These are phyloP conservation scores for Canna indica DNA, from an alignment of 176 grass and related monocot species.

Conservation along the genomic window DNA sequence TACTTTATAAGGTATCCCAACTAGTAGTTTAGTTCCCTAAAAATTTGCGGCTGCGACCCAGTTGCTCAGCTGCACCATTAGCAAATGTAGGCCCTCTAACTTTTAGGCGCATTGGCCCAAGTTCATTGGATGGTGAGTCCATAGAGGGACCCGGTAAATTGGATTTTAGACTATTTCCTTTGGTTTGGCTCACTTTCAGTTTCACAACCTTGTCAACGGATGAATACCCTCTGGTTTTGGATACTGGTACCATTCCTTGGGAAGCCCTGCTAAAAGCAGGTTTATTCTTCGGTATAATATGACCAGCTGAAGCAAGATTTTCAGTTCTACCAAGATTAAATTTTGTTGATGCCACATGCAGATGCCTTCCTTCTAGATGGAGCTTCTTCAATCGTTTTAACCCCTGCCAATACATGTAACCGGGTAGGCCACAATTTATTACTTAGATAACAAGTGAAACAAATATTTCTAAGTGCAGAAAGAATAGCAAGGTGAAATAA, in stretches of 20 bases:
- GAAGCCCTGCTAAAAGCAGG: background rate
- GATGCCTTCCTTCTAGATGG: conserved; percentile 25
- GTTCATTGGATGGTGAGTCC: background rate
- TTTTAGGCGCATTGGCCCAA: background rate
- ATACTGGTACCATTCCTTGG: background rate
- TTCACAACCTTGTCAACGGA: background rate
- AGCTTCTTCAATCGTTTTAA: conserved; percentile 81
- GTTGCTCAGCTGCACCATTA: background rate
- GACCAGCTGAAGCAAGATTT: background rate
- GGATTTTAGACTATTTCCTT: background rate
- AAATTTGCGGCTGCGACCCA: background rate
- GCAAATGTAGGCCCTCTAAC: background rate
- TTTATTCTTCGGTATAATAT: too few relatives aligned
- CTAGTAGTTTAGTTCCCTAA: background rate
- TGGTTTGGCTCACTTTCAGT: background rate
- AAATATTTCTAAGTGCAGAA: background rate
- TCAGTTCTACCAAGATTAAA: background rate
- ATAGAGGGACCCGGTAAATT: background rate
- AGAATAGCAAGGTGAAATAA: background rate
- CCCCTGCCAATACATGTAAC: conserved; percentile 35
- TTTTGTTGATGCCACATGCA: conserved; percentile 14
- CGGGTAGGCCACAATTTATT: conserved; percentile 5
- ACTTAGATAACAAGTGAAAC: conserved; percentile 14
- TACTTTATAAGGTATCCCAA: background rate
- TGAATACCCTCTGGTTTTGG: background rate